A percentile compares a stretch with the other conserved stretches of the same genome.
Evolutionary conservation across 2,329 filamentous ascomycete species (phyloP).

Genomic region (Pyrenophora tritici-repentis): DNA sequence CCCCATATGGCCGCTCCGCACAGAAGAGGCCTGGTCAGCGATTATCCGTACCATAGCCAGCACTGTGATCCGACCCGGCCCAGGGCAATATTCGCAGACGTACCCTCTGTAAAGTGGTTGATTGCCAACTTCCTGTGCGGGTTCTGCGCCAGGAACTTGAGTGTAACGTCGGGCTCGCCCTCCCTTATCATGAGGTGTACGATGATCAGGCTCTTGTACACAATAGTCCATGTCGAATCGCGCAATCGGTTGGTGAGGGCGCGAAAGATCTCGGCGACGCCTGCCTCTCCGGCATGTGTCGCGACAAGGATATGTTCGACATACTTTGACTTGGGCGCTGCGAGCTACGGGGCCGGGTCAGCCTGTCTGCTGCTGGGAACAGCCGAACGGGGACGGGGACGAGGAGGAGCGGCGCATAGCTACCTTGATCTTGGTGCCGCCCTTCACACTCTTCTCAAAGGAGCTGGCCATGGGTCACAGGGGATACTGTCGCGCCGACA

Average conservation of each 20-base stretch:
- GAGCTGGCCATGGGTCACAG: slow-evolving; percentile 71
- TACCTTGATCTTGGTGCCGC: slow-evolving; percentile 97
- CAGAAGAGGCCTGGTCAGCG: not conserved
- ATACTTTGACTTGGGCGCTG: slow-evolving; percentile 97
- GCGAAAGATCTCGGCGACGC: slow-evolving; percentile 93
- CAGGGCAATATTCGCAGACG: slow-evolving; percentile 40
- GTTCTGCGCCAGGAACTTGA: slow-evolving; percentile 81
- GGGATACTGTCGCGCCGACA: slow-evolving; percentile 17
- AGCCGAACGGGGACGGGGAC: not conserved
- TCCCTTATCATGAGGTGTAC: slow-evolving; percentile 97
- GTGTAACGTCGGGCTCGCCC: slow-evolving; percentile 84
- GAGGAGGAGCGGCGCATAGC: slow-evolving; percentile 13
- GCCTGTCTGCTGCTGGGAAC: slow-evolving; percentile 14
- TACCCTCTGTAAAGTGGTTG: slow-evolving; percentile 90
- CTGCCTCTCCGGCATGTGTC: slow-evolving; percentile 91
- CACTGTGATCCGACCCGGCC: not conserved
- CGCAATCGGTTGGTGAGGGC: slow-evolving; percentile 85
- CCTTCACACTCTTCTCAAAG: slow-evolving; percentile 99
- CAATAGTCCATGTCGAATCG: slow-evolving; percentile 99
- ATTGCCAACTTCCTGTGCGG: slow-evolving; percentile 79
- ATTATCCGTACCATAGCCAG: slow-evolving; percentile 3
- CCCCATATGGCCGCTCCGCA: no score
- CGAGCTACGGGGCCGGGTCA: slow-evolving; percentile 64
- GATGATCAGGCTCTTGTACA: slow-evolving; percentile 96
- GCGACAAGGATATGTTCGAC: slow-evolving; percentile 97